phyloP scores from a whole-genome alignment of 2,329 filamentous ascomycete genomes.

The Pseudogymnoascus sp. region DNA sequence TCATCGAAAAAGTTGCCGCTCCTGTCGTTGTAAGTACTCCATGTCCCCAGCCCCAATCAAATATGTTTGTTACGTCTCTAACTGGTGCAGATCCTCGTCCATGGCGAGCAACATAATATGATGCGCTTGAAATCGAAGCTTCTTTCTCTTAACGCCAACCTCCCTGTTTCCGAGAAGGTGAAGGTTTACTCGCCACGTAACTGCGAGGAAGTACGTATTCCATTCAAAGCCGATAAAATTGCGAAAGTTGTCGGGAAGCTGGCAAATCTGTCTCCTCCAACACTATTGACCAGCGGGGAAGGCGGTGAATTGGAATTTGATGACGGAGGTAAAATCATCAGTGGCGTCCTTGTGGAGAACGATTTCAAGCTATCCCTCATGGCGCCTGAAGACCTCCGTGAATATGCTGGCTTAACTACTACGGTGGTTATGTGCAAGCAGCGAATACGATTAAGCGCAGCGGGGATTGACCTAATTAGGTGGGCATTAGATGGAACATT shows the following conservation, averaged over 20 bases:
- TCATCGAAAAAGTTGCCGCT: slow-evolving; percentile 88
- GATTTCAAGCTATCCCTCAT: slow-evolving; percentile 96
- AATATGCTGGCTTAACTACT: slow-evolving; percentile 94
- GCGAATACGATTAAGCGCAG: slow-evolving; percentile 76
- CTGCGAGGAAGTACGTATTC: slow-evolving; percentile 88
- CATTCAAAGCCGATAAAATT: slow-evolving; percentile 90
- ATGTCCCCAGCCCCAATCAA: neutral
- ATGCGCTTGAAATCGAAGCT: slow-evolving; percentile 92
- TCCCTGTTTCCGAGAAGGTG: slow-evolving; percentile 57
- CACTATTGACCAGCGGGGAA: slow-evolving; percentile 22
- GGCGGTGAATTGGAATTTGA: slow-evolving; percentile 34
- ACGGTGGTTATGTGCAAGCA: slow-evolving; percentile 92
- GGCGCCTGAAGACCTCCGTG: slow-evolving; percentile 89
- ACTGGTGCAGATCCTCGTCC: slow-evolving; percentile 70
- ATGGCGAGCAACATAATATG: slow-evolving; percentile 97
- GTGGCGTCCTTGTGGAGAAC: slow-evolving; percentile 89
- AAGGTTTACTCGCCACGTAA: slow-evolving; percentile 94
- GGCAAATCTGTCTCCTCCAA: slow-evolving; percentile 67
- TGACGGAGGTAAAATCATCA: slow-evolving; percentile 52
- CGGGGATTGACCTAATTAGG: slow-evolving; percentile 80
- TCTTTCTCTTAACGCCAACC: slow-evolving; percentile 79
- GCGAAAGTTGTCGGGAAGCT: slow-evolving; percentile 94
- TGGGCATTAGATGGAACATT: slow-evolving; percentile 96
- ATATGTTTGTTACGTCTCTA: slow-evolving; percentile 11
- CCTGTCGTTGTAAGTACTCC: slow-evolving; percentile 72